Evolutionary conservation across 1,284 basidiomycete species (phyloP).

Genomic region (Trichosporon sp.): DNA sequence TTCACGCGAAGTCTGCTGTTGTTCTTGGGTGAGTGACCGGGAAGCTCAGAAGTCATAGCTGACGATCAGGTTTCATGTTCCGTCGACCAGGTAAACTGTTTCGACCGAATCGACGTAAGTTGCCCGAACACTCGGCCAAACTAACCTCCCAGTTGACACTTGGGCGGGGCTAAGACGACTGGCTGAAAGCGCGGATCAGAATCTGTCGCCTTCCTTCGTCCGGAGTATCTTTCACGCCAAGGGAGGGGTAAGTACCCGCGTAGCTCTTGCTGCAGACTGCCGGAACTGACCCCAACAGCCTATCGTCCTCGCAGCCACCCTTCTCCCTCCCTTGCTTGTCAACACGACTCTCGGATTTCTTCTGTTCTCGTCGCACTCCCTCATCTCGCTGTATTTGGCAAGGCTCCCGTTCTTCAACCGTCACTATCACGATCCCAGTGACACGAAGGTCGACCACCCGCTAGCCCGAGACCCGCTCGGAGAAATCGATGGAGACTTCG

Average conservation of each 20-base stretch:
- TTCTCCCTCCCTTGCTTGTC: slow-evolving; percentile 52
- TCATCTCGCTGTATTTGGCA: slow-evolving; percentile 51
- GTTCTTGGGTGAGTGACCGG: slow-evolving; percentile 44
- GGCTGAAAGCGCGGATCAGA: slow-evolving; percentile 52
- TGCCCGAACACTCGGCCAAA: neutral
- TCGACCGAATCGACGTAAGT: slow-evolving; percentile 51
- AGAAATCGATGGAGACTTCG: slow-evolving; percentile 32
- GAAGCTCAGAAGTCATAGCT: neutral
- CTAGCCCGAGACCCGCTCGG: slow-evolving; percentile 28
- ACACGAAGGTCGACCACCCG: slow-evolving; percentile 22
- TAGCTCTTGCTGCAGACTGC: neutral
- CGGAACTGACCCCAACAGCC: neutral
- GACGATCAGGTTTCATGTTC: slow-evolving; percentile 50
- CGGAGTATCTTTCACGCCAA: slow-evolving; percentile 46
- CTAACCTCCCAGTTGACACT: slow-evolving; percentile 49
- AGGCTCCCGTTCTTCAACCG: slow-evolving; percentile 49
- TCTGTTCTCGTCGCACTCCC: slow-evolving; percentile 54
- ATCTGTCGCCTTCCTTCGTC: slow-evolving; percentile 51
- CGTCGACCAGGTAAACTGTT: slow-evolving; percentile 55
- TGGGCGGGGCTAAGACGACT: slow-evolving; percentile 53
- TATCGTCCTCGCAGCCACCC: slow-evolving; percentile 41
- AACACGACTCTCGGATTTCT: slow-evolving; percentile 55
- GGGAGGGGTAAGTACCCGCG: slow-evolving; percentile 38
- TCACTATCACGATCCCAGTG: slow-evolving; percentile 18
- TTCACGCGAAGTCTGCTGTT: slow-evolving; percentile 51